Evolutionary conservation across 768 basidiomycete species (phyloP).

Genomic region (Fibroporia radiculosa): DNA sequence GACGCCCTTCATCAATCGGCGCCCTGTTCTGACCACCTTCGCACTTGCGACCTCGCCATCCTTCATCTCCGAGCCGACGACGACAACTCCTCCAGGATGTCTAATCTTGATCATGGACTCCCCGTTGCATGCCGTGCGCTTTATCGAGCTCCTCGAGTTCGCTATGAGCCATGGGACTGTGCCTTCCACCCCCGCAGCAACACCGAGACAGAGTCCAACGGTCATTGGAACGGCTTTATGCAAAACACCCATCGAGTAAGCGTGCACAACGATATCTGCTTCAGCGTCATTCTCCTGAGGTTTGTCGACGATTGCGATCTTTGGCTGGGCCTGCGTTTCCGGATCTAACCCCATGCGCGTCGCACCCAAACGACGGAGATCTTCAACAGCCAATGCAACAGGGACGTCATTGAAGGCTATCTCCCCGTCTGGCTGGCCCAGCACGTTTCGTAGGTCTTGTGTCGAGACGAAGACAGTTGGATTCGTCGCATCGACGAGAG

Average conservation of each 20-base stretch:
- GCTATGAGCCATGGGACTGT: conserved; percentile 50
- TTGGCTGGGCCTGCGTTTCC: conserved; percentile 57
- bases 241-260: conserved; percentile 64
- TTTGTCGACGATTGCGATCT: conserved; percentile 50
- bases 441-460: conserved; percentile 32
- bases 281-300: conserved; percentile 24
- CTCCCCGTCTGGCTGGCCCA: conserved; percentile 22
- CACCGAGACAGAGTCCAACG: conserved; percentile 60
- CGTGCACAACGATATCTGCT: conserved; percentile 47
- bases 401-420: conserved; percentile 9
- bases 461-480: conserved; percentile 58
- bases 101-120: conserved; percentile 37
- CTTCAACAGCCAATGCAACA: conserved; percentile 34
- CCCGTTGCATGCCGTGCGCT: conserved; percentile 6
- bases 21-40: conserved; percentile 60
- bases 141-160: conserved; percentile 17
- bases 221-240: conserved; percentile 73
- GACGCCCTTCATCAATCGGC: conserved; percentile 61
- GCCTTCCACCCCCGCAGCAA: conserved; percentile 46
- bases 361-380: conserved; percentile 49
- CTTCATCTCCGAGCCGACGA: conserved; percentile 47
- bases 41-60: conserved; percentile 47
- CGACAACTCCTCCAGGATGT: conserved; percentile 62
- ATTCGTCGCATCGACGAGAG: conserved; percentile 68
- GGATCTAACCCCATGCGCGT: conserved; percentile 58